phyloP scores from a whole-genome alignment of 2,329 filamentous ascomycete species.

The Plectosphaerella plurivora region DNA sequence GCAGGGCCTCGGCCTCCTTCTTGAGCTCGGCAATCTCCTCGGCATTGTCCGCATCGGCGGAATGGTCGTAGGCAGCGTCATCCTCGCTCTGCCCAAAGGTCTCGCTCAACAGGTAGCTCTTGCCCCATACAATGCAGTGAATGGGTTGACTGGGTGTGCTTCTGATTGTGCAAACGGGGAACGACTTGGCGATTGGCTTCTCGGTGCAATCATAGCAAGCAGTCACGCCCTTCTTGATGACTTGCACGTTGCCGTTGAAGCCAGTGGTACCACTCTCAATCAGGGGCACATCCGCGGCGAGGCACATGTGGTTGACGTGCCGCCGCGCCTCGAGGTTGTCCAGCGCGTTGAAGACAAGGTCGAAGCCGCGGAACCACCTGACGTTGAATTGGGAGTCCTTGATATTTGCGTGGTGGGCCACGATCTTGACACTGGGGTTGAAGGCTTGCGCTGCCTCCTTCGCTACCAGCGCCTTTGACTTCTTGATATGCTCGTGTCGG shows the following conservation, averaged over 20 bases:
- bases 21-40: constrained; percentile 84
- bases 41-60: constrained; percentile 75
- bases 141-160: constrained; percentile 95
- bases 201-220: constrained; percentile 95
- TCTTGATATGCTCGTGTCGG: constrained; percentile 94
- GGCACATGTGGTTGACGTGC: constrained; percentile 96
- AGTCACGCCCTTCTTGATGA: constrained; percentile 86
- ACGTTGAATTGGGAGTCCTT: constrained; percentile 84
- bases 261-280: constrained; percentile 97
- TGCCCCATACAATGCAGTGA: constrained; percentile 98
- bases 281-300: constrained; percentile 83
- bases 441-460: constrained; percentile 88
- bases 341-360: constrained; percentile 90
- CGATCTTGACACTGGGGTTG: constrained; percentile 81
- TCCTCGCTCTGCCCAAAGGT: constrained; percentile 92
- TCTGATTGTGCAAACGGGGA: constrained; percentile 94
- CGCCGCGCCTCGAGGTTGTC: constrained; percentile 92
- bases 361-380: constrained; percentile 80
- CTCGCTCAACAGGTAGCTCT: constrained; percentile 93
- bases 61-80: constrained; percentile 73
- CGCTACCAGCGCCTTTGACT: constrained; percentile 89
- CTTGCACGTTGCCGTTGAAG: constrained; percentile 96
- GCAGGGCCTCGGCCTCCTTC: constrained; percentile 77
- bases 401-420: constrained; percentile 91
- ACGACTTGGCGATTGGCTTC: constrained; percentile 88